A percentile compares a stretch with the other conserved stretches of the same genome.
Evolutionary conservation across 176 grass and related monocot species (phyloP).

Genomic region (Puya raimondii): DNA sequence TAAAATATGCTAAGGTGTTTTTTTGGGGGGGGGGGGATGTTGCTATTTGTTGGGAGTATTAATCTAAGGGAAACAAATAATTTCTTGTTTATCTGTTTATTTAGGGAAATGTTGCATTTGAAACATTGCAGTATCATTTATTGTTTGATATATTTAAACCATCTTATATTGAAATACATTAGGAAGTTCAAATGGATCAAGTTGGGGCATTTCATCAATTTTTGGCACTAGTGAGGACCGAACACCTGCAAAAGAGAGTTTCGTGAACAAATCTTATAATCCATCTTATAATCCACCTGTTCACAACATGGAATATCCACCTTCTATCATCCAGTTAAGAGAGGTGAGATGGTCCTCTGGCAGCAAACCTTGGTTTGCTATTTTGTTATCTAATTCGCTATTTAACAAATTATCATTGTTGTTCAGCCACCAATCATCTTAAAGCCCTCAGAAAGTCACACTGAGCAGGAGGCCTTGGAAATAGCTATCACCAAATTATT

Average conservation of each 20-base stretch:
- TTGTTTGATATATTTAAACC: conserved; percentile 1
- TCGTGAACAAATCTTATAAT: conserved; percentile 45
- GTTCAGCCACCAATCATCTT: conserved; percentile 72
- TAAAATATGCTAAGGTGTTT: conserved; percentile 1
- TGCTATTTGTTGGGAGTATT: background rate
- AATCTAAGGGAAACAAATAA: background rate
- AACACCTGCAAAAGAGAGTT: conserved; percentile 41
- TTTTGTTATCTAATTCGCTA: conserved; percentile 14
- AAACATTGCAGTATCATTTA: background rate
- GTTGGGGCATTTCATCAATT: conserved; percentile 75
- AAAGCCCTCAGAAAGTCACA: conserved; percentile 86
- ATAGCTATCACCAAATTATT: conserved; percentile 94
- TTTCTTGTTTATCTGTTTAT: background rate
- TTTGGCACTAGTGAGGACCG: conserved; percentile 71
- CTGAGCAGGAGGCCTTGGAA: conserved; percentile 92
- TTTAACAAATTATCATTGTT: conserved; percentile 25
- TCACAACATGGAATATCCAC: conserved; percentile 47
- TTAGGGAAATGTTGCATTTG: background rate
- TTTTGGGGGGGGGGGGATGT: background rate
- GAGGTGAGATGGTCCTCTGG: conserved; percentile 40
- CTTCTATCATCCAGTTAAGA: conserved; percentile 69
- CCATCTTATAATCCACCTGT: conserved; percentile 33
- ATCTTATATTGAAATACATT: conserved; percentile 16
- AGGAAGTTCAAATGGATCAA: conserved; percentile 57
- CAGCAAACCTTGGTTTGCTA: conserved; percentile 6